Evolutionary conservation across 495 filamentous ascomycete genomes (phyloP).

Genomic region (Thozetella sp.): DNA sequence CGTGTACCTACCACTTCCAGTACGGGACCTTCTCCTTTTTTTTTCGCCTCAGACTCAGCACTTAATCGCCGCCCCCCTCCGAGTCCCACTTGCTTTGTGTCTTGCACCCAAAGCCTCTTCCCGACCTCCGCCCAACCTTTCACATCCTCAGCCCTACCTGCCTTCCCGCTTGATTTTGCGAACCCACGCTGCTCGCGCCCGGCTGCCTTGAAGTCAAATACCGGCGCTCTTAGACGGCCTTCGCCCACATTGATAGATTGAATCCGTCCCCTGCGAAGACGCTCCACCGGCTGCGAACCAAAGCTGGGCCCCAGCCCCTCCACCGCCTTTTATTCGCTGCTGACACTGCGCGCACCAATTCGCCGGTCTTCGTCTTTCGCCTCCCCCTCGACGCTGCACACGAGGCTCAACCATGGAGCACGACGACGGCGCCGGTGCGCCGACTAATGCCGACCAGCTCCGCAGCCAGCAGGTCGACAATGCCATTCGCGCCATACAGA

Average conservation of each 20-base stretch:
- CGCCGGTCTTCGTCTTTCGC: not conserved
- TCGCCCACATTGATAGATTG: not conserved
- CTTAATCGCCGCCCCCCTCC: not conserved
- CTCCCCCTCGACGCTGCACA: not conserved
- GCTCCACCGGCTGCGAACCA: not conserved
- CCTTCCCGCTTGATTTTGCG: too few species aligned
- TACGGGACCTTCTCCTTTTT: too few species aligned
- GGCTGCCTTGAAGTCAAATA: too few species aligned
- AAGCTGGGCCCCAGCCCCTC: not conserved
- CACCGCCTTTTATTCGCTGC: not conserved
- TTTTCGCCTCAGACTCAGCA: not conserved
- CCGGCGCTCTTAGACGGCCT: too few species aligned
- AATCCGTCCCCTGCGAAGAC: too few species aligned
- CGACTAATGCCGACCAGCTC: slow-evolving; percentile 24
- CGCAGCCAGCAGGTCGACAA: slow-evolving; percentile 60
- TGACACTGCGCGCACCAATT: not conserved
- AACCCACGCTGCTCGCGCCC: too few species aligned
- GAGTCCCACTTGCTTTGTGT: not conserved
- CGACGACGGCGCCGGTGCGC: slow-evolving; percentile 30
- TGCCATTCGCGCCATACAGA: slow-evolving; percentile 77
- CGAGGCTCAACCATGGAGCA: slow-evolving; percentile 32
- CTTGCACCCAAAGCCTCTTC: slow-evolving; percentile 6
- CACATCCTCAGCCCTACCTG: slow-evolving; percentile 22
- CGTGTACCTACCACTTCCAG: too few species aligned
- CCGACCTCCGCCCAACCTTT: slow-evolving; percentile 22